Percentiles rank a stretch among this genome's conserved stretches.
These are phyloP conservation scores for Aspergillus tubingensis DNA, from an alignment of 2,329 filamentous ascomycete genomes.

Conservation along the genomic window DNA sequence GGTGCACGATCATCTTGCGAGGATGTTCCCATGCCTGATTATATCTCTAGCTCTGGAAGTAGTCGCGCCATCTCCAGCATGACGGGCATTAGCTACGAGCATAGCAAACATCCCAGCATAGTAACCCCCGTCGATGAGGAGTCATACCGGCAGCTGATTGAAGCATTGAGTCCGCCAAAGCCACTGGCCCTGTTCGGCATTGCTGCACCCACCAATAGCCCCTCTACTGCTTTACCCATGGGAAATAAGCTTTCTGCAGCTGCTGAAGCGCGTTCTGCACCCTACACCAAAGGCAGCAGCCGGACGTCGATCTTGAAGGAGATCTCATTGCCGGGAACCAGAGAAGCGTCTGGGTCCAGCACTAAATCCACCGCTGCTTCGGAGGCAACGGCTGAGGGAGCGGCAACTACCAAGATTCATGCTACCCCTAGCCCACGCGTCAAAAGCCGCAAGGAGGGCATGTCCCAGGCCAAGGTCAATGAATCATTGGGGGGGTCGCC, in stretches of 20 bases:
- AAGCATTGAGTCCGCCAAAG: conserved; percentile 41
- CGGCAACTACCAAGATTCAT: conserved; percentile 26
- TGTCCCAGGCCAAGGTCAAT: conserved; percentile 26
- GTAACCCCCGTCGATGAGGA: conserved; percentile 38
- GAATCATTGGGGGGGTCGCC: conserved; percentile 19
- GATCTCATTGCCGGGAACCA: conserved; percentile 31
- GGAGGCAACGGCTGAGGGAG: conserved; percentile 22
- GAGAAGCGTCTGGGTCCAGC: conserved; percentile 37
- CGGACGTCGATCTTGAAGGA: conserved; percentile 30
- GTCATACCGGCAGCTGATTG: conserved; percentile 39
- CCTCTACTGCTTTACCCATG: conserved; percentile 25
- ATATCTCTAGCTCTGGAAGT: conserved; percentile 43
- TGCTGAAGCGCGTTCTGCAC: conserved; percentile 30
- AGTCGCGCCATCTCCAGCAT: conserved; percentile 45
- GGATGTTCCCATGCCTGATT: conserved; percentile 54
- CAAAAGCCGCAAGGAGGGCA: conserved; percentile 37
- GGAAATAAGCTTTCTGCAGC: conserved; percentile 32
- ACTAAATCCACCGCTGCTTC: conserved; percentile 24
- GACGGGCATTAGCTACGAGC: conserved; percentile 45
- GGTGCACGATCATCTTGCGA: conserved; percentile 43
- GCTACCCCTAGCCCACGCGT: conserved; percentile 36
- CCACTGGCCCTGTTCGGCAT: conserved; percentile 27
- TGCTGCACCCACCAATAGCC: conserved; percentile 35
- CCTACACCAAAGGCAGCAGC: conserved; percentile 25
- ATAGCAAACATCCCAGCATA: conserved; percentile 44